Evolutionary conservation across 768 basidiomycete species (phyloP).

Genomic region (Pulveroboletus ravenelii): DNA sequence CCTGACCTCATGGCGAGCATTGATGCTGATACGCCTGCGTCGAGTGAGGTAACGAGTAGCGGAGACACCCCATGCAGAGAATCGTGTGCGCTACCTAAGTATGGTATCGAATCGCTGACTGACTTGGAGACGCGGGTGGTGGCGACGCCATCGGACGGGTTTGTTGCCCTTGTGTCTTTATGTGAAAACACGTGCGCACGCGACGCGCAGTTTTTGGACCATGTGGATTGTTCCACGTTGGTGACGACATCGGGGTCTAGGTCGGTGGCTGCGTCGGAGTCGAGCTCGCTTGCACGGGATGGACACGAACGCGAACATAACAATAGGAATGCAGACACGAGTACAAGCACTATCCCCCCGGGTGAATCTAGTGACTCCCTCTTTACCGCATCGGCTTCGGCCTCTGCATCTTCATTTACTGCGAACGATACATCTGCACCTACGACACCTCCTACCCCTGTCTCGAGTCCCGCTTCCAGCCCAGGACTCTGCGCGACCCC

Average conservation of each 20-base stretch:
- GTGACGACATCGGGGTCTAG: conserved; percentile 9
- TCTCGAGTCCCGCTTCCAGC: conserved; percentile 1
- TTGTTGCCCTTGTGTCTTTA: neutral
- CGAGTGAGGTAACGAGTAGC: conserved; percentile 6
- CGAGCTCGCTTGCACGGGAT: neutral
- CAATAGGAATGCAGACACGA: neutral
- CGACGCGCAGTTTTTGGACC: conserved; percentile 23
- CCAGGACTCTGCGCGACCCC: neutral
- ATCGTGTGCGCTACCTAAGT: conserved; percentile 12
- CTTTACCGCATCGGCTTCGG: conserved; percentile 22
- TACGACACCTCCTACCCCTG: conserved; percentile 25
- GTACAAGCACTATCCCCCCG: conserved; percentile 8
- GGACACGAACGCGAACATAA: neutral
- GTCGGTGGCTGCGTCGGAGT: conserved; percentile 11
- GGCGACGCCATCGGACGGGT: conserved; percentile 10
- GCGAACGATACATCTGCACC: conserved; percentile 20
- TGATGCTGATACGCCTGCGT: conserved; percentile 8
- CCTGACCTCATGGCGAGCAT: conserved; percentile 10
- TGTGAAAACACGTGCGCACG: neutral
- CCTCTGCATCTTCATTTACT: conserved; percentile 18
- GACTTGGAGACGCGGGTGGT: conserved; percentile 5
- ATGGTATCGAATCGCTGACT: conserved; percentile 6
- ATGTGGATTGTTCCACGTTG: conserved; percentile 11
- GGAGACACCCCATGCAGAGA: conserved; percentile 23
- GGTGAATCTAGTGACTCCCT: conserved; percentile 28